Base-by-base conservation (phyloP, 768 basidiomycete species). In the Boletus rufocinnamomeus region DNA sequence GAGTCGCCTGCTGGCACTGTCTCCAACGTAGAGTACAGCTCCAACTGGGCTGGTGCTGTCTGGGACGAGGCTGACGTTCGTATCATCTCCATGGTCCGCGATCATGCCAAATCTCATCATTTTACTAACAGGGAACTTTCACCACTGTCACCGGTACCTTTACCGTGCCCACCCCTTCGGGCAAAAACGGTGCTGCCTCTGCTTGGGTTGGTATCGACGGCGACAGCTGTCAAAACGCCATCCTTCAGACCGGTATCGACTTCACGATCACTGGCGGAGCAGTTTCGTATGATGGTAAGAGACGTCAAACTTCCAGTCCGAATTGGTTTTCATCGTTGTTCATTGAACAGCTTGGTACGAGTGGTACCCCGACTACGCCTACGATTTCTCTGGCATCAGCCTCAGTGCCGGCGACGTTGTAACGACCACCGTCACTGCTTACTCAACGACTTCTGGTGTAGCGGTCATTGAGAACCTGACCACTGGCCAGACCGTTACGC, bases 201-300 rank as follows among this genome's bases (percentile, higher is more conserved):
- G 65, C 65, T 30, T 69, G 68, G 65, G 63, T 69, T 32, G 67
- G 67, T 32, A 67, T 69, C n/a, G 67, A 69, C 8, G 62, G 64
- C 54, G 58, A 64, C 41, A 55, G 47, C 14, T 60, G 62, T 38
- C 6, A 1, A 7, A 59, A 14, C 10, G 60, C 60, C 16, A 63
- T 66, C 49, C 62, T 68, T 50, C 64, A 69, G 54, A 60, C 64
- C 9, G 66, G 66, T 32, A 16, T 68, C 16, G 59, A 61, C 55
- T 59, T 63, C 49, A 63, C 19, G 0, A 4, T 67, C 43, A 9
- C 2, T 1, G 5, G 14, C 13, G 63, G 56, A 0, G 5, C 0
- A 4, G 52, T 34, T 34, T 52, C 62, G 34, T 67, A 63, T 28
- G 50, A 55, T 55, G 63, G 63, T 65, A 14, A 55, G 66, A 25